phyloP scores from a whole-genome alignment of 2,329 filamentous ascomycete genomes.

The Phaeosphaeria sp. region DNA sequence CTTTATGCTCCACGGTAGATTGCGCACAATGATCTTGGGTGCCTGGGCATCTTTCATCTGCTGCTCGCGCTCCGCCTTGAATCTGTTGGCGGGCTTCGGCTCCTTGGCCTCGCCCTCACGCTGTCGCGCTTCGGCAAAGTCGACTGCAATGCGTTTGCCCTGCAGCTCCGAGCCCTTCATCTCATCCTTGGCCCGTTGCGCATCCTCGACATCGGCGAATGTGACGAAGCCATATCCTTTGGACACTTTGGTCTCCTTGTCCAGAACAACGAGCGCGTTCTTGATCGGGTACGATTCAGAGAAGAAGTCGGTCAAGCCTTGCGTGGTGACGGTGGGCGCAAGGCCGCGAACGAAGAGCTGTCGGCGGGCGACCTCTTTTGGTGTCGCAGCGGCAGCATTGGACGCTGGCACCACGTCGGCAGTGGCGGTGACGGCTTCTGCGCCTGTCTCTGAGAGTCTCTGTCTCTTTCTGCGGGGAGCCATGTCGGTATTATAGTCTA shows the following conservation, averaged over 20 bases:
- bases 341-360: constrained; percentile 87
- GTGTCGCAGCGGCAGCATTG: constrained; percentile 17
- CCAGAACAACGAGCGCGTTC: constrained; percentile 90
- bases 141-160: constrained; percentile 82
- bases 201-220: constrained; percentile 92
- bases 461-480: constrained; percentile 50
- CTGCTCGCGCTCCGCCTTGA: constrained; percentile 72
- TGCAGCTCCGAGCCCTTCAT: constrained; percentile 79
- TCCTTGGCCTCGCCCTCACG: constrained; percentile 60
- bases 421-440: constrained; percentile 37
- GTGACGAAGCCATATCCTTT: constrained; percentile 97
- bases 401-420: constrained; percentile 29
- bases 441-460: constrained; percentile 48
- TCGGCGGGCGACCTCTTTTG: constrained; percentile 51
- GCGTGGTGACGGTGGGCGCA: constrained; percentile 77
- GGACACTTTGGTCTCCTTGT: constrained; percentile 83
- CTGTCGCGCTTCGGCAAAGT: constrained; percentile 85
- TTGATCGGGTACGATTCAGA: constrained; percentile 94
- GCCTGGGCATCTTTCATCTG: constrained; percentile 70
- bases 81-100: constrained; percentile 51
- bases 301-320: constrained; percentile 85
- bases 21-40: constrained; percentile 87
- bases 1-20: constrained; percentile 95
- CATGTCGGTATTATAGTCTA: constrained; percentile 29
- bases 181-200: constrained; percentile 77